Evolutionary conservation across 129 eudicot species (phyloP).

Genomic region (Flaveria robusta): DNA sequence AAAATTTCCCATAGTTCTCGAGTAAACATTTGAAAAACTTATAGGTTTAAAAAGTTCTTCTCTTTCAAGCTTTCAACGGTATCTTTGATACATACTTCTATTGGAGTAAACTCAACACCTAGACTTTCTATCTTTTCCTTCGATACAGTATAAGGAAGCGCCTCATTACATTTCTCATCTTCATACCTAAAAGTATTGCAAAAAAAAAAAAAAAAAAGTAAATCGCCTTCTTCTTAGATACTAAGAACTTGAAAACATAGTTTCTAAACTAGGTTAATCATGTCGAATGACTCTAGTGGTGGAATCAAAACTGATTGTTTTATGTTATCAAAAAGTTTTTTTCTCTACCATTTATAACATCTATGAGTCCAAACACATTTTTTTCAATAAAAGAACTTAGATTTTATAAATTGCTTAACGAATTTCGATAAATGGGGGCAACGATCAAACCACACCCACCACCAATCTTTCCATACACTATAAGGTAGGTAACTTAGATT

Average conservation of each 20-base stretch:
- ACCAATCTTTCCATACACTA: too few relatives aligned
- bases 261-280: neutral
- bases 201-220: neutral
- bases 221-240: too few relatives aligned
- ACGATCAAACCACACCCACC: too few relatives aligned
- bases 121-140: slow-evolving; percentile 33
- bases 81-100: slow-evolving; percentile 44
- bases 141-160: slow-evolving; percentile 29
- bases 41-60: slow-evolving; percentile 31
- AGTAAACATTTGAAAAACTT: neutral
- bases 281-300: too few relatives aligned
- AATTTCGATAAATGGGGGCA: too few relatives aligned
- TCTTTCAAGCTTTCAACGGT: slow-evolving; percentile 47
- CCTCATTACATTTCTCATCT: slow-evolving; percentile 18
- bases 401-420: too few relatives aligned
- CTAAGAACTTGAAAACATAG: slow-evolving; percentile 23
- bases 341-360: too few relatives aligned
- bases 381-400: too few relatives aligned
- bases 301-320: too few relatives aligned
- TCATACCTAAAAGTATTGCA: slow-evolving; percentile 21
- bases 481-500: too few relatives aligned
- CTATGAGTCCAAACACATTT: too few relatives aligned
- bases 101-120: slow-evolving; percentile 43
- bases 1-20: neutral
- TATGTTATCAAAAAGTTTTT: too few relatives aligned